Conservation (phyloP, 352 stramenopile genomes). For the Pythium grandisporangium region DNA sequence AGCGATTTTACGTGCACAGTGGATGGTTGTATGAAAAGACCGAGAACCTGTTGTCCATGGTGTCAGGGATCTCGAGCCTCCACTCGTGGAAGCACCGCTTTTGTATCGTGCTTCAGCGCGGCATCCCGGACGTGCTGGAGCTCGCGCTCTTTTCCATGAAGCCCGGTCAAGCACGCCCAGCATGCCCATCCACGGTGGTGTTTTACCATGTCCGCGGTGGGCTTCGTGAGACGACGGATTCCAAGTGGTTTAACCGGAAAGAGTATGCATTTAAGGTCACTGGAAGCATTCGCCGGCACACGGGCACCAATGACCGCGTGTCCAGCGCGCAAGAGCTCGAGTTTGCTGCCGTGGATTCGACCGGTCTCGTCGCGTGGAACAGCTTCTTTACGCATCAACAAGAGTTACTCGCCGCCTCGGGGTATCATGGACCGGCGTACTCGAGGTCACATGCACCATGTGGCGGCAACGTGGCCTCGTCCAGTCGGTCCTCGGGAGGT, state of each 20-base stretch:
- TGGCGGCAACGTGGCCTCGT: not conserved
- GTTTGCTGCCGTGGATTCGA: conserved; percentile 43
- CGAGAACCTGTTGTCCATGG: conserved; percentile 17
- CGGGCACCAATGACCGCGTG: conserved; percentile 17
- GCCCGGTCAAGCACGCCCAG: conserved; percentile 26
- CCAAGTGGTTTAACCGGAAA: conserved; percentile 70
- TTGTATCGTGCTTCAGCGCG: conserved; percentile 64
- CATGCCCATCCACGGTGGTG: conserved; percentile 45
- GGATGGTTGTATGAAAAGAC: conserved; percentile 21
- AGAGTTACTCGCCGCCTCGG: conserved; percentile 8
- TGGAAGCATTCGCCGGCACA: conserved; percentile 14
- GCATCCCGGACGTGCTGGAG: conserved; percentile 46
- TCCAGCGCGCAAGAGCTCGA: conserved; percentile 28
- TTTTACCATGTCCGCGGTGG: conserved; percentile 46
- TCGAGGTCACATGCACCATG: no score
- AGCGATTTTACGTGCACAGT: conserved; percentile 21
- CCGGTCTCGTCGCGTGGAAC: conserved; percentile 40
- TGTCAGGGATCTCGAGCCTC: conserved; percentile 17
- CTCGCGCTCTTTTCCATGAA: conserved; percentile 62
- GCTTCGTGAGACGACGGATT: conserved; percentile 28
- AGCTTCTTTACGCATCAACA: conserved; percentile 53
- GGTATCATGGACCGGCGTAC: not conserved
- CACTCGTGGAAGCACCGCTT: conserved; percentile 29
- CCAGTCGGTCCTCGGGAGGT: not conserved
- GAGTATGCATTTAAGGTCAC: conserved; percentile 42